Percentiles rank a stretch among this genome's conserved stretches.
Evolutionary conservation across 2,329 filamentous ascomycete genomes (phyloP).

Genomic region (Pyricularia pennisetigena): DNA sequence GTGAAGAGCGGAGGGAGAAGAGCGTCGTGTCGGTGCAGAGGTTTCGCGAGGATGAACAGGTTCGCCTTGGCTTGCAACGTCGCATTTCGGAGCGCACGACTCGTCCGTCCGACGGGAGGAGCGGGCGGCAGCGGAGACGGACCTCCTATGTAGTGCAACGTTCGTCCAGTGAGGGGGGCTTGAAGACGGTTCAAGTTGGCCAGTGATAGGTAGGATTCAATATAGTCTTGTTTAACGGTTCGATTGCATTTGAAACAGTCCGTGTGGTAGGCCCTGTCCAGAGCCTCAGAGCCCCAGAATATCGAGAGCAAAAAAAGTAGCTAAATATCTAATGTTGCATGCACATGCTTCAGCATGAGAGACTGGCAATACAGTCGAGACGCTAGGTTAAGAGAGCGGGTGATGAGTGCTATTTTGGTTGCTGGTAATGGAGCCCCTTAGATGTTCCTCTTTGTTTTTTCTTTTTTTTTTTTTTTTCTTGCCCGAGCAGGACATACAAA

Average conservation of each 20-base stretch:
- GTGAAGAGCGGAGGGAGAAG: background rate
- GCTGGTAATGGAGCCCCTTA: background rate
- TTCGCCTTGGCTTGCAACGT: background rate
- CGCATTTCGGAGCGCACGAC: background rate
- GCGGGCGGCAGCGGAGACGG: background rate
- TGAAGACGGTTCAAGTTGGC: background rate
- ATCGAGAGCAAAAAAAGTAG: too few relatives aligned
- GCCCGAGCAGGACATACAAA: background rate
- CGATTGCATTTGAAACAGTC: background rate
- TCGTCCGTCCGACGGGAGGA: background rate
- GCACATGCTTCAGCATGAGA: too few relatives aligned
- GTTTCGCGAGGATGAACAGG: background rate
- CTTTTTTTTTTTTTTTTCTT: too few relatives aligned
- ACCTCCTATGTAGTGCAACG: background rate
- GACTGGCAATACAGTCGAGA: background rate
- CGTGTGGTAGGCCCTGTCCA: background rate
- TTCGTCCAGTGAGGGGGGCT: background rate
- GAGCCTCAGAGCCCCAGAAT: too few relatives aligned
- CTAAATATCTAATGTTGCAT: too few relatives aligned
- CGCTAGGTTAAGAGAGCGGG: background rate
- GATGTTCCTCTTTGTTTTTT: too few relatives aligned
- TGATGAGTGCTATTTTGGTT: background rate
- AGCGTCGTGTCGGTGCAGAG: slow-evolving; percentile 5
- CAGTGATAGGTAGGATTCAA: background rate
- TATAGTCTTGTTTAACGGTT: background rate